Evolutionary conservation across 768 basidiomycete species (phyloP), one percentile per base, ranked within the genome.

Genomic region (Collybia sp.): DNA sequence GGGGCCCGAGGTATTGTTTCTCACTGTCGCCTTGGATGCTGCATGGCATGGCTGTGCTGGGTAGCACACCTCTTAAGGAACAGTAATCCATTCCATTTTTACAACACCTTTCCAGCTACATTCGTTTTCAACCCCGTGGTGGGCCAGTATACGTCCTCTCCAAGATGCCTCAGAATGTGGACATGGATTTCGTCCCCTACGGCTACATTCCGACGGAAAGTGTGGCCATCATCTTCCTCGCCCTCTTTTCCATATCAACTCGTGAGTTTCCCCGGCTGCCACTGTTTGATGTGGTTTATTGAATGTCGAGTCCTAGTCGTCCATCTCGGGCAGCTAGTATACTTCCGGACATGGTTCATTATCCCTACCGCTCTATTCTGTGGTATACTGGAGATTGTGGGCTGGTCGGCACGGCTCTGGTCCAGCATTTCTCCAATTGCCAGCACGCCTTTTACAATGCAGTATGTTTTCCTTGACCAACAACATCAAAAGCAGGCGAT

Each of bases 361-460:
- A 20, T 79, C 37, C 71, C 72, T 0, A 82, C 82, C 0, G 67
- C 67, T 5, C 61, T 68, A 12, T 53, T 79, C 0, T 70, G 72
- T 36, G 78, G 77, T 8, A 12, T 73, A 1, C 56, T 73, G 9
- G 83, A 85, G 54, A 53, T 75, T 9, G 47, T 76, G 2, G 82
- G 81, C 0, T 84, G 82, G 83, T 53, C 58, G 6, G 82, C 66
- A 1, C 60, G 81, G 15, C 54, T 80, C 3, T 82, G 77, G 80
- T 77, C 74, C 5, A 71, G 64, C 37, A 58, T 51, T 43, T 50
- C 48, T 13, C 64, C 67, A 2, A 44, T 43, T 0, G 31, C 47
- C 17, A 20, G 36, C 3, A 47, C 50, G 1, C 61, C 72, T 0
- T 75, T 65, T 53, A 53, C 68, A 43, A 69, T 74, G 30, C 70